Evolutionary conservation across 2,329 filamentous ascomycete genomes (phyloP), one percentile per base, ranked within the genome.

Genomic region (Fusarium lyarnte): DNA sequence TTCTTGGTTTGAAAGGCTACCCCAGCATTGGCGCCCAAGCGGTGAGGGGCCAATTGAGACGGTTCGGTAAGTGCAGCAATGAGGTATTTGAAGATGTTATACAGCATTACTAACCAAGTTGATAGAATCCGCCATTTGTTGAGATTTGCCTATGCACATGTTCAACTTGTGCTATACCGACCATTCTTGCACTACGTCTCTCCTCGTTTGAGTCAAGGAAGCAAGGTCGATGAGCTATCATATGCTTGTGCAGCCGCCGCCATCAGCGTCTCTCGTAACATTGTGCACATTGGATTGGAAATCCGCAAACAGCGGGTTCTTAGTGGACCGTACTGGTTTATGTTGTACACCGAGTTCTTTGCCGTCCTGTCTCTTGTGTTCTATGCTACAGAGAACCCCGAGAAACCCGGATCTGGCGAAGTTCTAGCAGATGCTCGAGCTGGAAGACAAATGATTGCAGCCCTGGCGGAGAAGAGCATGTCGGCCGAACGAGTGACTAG

Each of bases 241-340:
- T 95, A 94, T 78, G 92, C 92, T 17, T 95, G 93, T 74, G 89
- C 89, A 4, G 86, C 88, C 3, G 88, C 87, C 2, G 88, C 87
- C 5, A 87, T 90, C 58, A 90, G 87, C 66, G 85, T 94, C 17
- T 89, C 88, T 14, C 85, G 87, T 8, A 93, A 95, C 77, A 93
- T 96, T 68, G 89, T 96, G 38, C 93, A 95, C 77, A 94, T 95
- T 65, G 92, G 91, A 8, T 87, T 90, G 27, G 92, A 94, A 77
- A 95, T 95, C 84, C 91, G 92, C 73, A 91, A 91, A 78, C 89
- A 92, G 76, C 89, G 91, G 8, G 85, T 94, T 11, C 84, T 96
- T n/a, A 91, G 92, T 69, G 94, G 93, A 2, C 92, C 93, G 0
- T 95, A 94, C 80, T 96, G 93, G 93, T 95, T 95, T 78, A 92